Conservation (phyloP, 805 yeast genomes). For the Myxozyma neglecta region DNA sequence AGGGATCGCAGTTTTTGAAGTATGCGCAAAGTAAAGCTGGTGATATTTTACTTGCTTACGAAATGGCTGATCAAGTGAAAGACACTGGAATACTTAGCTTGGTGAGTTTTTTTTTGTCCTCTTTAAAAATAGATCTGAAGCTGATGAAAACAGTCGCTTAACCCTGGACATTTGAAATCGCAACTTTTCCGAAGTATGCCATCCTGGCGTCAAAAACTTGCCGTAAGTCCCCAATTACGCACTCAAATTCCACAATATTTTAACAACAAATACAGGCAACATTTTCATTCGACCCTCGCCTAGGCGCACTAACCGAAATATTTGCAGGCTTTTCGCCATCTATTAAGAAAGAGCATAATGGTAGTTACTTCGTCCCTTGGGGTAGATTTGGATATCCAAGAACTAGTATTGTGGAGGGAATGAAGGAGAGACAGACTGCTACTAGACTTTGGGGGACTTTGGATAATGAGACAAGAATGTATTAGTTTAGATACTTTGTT, state of each 20-base stretch:
- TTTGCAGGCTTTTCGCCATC: slow-evolving; percentile 48
- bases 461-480: slow-evolving; percentile 21
- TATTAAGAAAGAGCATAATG: slow-evolving; percentile 40
- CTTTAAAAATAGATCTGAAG: neutral
- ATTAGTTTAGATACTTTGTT: neutral
- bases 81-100: slow-evolving; percentile 26
- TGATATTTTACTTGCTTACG: slow-evolving; percentile 22
- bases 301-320: slow-evolving; percentile 50
- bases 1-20: slow-evolving; percentile 22
- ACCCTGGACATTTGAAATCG: slow-evolving; percentile 29
- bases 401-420: slow-evolving; percentile 18
- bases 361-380: slow-evolving; percentile 46
- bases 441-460: slow-evolving; percentile 25
- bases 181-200: slow-evolving; percentile 22
- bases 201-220: slow-evolving; percentile 13
- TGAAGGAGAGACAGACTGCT: slow-evolving; percentile 18
- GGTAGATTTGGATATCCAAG: slow-evolving; percentile 43
- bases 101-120: slow-evolving; percentile 1
- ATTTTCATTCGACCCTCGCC: slow-evolving; percentile 33
- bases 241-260: neutral
- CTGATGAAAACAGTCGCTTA: slow-evolving; percentile 14
- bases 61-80: slow-evolving; percentile 10
- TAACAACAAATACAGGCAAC: neutral
- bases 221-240: neutral
- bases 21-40: slow-evolving; percentile 51